Evolutionary conservation across 164 flowering plant genomes (phyloP).

Genomic region (Brasenia schreberi): DNA sequence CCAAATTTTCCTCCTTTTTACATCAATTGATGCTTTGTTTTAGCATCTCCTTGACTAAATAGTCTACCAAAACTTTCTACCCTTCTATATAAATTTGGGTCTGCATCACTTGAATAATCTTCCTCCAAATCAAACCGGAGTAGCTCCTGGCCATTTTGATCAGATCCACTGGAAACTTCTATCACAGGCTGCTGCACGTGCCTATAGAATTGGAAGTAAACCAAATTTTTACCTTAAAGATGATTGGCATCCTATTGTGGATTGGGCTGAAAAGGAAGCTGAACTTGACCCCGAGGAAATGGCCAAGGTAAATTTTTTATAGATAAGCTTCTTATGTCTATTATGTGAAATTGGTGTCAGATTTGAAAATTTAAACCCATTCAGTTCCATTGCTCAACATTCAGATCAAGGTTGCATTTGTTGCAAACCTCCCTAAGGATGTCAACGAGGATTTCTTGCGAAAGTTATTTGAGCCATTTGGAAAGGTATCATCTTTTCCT

Average conservation of each 20-base stretch:
- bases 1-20: not conserved
- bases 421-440: slow-evolving; percentile 23
- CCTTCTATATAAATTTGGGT: not conserved
- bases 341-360: not conserved
- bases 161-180: slow-evolving; percentile 17
- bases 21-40: not conserved
- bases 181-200: slow-evolving; percentile 44
- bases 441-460: slow-evolving; percentile 18
- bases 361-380: too few relatives aligned
- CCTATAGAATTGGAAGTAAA: slow-evolving; percentile 18
- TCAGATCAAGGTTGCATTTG: slow-evolving; percentile 30
- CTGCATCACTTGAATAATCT: not conserved
- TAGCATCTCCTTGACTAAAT: not conserved
- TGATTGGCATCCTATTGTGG: slow-evolving; percentile 26
- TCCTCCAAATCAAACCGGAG: slow-evolving; percentile 2
- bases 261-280: slow-evolving; percentile 32
- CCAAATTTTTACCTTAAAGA: slow-evolving; percentile 25
- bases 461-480: slow-evolving; percentile 22
- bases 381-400: not conserved
- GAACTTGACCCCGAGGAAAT: slow-evolving; percentile 24
- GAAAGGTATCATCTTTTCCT: slow-evolving; percentile 14
- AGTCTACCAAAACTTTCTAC: not conserved
- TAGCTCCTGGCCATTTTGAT: slow-evolving; percentile 14
- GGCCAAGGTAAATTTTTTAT: slow-evolving; percentile 19
- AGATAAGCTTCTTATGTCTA: not conserved